Evolutionary conservation across 2,329 filamentous ascomycete species (phyloP).

Genomic region (Didymella sp.): DNA sequence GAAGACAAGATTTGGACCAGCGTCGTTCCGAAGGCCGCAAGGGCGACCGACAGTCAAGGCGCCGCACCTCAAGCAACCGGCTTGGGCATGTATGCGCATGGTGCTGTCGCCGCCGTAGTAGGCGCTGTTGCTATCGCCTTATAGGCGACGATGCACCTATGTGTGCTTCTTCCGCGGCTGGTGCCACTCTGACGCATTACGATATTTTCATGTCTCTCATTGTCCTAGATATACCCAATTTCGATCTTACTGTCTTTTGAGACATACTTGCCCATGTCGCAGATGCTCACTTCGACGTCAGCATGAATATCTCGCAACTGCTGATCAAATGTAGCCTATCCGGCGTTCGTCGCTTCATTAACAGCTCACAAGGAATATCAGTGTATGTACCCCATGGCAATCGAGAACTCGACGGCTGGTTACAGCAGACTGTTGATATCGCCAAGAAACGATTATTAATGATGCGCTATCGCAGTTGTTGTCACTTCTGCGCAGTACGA

Average conservation of each 20-base stretch:
- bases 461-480: no score
- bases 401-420: no score
- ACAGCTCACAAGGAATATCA: no score
- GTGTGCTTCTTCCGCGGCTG: not conserved
- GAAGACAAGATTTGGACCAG: slow-evolving; percentile 17
- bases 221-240: slow-evolving; percentile 12
- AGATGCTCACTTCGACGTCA: no score
- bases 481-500: no score
- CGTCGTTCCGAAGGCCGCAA: slow-evolving; percentile 13
- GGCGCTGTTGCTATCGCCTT: slow-evolving; percentile 8
- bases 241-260: not conserved
- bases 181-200: not conserved
- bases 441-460: no score
- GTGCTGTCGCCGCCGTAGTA: slow-evolving; percentile 12
- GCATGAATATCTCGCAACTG: no score
- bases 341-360: no score
- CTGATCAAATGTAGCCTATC: no score
- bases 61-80: slow-evolving; percentile 12
- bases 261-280: no score
- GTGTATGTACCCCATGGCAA: no score
- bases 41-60: slow-evolving; percentile 11
- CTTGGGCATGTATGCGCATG: slow-evolving; percentile 7
- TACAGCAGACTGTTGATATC: no score
- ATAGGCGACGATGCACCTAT: not conserved
- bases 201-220: slow-evolving; percentile 6